phyloP scores from a whole-genome alignment of 2,329 filamentous ascomycete genomes.

The Ilyonectria robusta region DNA sequence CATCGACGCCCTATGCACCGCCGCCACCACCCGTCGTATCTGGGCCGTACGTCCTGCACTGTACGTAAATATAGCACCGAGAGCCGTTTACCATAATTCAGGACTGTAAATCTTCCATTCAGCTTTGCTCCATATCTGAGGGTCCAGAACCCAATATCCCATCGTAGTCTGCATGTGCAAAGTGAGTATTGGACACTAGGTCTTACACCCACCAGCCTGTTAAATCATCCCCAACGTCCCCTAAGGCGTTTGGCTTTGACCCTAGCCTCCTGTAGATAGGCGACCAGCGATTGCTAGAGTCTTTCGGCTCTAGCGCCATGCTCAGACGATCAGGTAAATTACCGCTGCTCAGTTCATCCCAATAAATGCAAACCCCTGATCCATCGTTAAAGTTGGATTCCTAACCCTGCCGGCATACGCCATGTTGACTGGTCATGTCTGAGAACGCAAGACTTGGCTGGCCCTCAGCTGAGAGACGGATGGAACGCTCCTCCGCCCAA shows the following conservation, averaged over 20 bases:
- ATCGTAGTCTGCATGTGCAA: not conserved
- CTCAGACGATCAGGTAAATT: not conserved
- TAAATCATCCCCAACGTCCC: not conserved
- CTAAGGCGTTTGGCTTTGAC: not conserved
- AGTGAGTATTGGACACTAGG: not conserved
- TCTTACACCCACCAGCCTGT: not conserved
- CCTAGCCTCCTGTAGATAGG: not conserved
- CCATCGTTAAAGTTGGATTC: not conserved
- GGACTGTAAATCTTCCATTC: not conserved
- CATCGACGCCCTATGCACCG: too few species aligned
- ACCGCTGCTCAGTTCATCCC: not conserved
- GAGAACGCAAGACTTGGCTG: not conserved
- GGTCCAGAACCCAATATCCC: not conserved
- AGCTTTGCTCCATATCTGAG: not conserved
- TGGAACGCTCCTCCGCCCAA: not conserved
- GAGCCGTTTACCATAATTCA: not conserved
- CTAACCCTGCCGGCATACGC: not conserved
- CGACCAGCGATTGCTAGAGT: not conserved
- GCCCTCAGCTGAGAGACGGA: too few species aligned
- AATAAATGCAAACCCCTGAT: not conserved
- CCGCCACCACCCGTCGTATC: too few species aligned
- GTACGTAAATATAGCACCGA: not conserved
- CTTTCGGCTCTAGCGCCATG: not conserved
- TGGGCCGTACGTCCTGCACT: not conserved
- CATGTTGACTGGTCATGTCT: not conserved